Evolutionary conservation across 345 rosid genomes (phyloP), one percentile per base, ranked within the genome.

Genomic region (Alliaria petiolata): DNA sequence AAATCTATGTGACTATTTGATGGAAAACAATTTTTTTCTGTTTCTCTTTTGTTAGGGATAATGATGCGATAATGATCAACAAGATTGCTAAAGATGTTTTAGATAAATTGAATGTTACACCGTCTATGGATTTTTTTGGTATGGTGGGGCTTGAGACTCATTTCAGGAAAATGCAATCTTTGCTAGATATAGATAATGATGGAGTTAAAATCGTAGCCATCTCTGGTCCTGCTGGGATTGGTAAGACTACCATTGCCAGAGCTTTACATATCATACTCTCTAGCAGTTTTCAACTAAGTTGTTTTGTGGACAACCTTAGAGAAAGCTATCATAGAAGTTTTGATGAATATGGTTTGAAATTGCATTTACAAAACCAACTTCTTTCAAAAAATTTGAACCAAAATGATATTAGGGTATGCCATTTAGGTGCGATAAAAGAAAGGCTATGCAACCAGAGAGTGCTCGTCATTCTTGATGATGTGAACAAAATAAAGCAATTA

Each of bases 251-350:
- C 3, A 31, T 62, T 43, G 66, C 66, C 0, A 62, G 52, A 19
- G 66, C 66, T 44, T 30, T 62, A 1, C 16, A 43, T 1, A 16
- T n/a, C n/a, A n/a, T n/a, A n/a, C n/a, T n/a, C n/a, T n/a, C n/a
- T n/a, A n/a, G 28, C 6, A 62, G 7, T 38, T 62, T 62, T 62
- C 66, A 62, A 6, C 65, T 60, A 40, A n/a, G n/a, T n/a, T 60
- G 65, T 40, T 60, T 60, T 60, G 50, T 60, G 10, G 65, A 60
- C 50, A 60, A 25, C 65, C 50, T 60, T 60, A 60, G 36, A 5
- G 65, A 7, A 8, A 60, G 13, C 25, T 14, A 60, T 15, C n/a
- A 5, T 15, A 42, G 3, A 8, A 22, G 50, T 40, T 7, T 4
- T n/a, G 65, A 60, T 42, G 50, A 40, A 3, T 17, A 54, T 54